A percentile compares a stretch with the other conserved stretches of the same genome.
Evolutionary conservation across 23 red algal genomes (phyloP).

Genomic region (Pyropia haitanensis): DNA sequence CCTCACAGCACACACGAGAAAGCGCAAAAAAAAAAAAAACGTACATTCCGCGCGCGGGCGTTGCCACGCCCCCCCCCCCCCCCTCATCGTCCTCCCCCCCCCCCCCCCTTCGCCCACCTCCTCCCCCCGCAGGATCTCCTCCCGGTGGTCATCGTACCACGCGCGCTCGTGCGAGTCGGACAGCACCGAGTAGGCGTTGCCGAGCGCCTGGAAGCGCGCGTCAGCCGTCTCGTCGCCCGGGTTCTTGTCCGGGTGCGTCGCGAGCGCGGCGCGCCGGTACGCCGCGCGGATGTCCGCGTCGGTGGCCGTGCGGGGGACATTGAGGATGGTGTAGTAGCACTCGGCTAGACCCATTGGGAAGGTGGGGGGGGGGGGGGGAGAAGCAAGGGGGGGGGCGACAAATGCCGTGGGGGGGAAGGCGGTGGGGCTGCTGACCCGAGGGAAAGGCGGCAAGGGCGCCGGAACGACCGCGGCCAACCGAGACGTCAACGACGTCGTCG

Average conservation of each 20-base stretch:
- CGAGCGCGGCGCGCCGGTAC: slow-evolving; percentile 57
- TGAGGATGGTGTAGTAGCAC: slow-evolving; percentile 82
- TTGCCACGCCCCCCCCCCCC: too few relatives aligned
- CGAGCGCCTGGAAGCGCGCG: slow-evolving; percentile 67
- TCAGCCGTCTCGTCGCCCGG: slow-evolving; percentile 46
- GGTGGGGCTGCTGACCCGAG: too few relatives aligned
- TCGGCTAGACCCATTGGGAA: not conserved
- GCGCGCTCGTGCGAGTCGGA: slow-evolving; percentile 91
- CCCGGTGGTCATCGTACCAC: slow-evolving; percentile 94
- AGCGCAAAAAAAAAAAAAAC: not conserved
- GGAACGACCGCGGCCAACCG: too few relatives aligned
- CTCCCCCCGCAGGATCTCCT: slow-evolving; percentile 78
- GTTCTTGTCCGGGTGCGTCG: slow-evolving; percentile 93
- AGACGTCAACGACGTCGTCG: too few relatives aligned
- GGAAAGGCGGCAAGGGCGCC: too few relatives aligned
- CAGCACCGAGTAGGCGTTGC: slow-evolving; percentile 80
- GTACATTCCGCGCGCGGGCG: not conserved
- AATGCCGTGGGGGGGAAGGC: too few relatives aligned
- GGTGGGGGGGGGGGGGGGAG: too few relatives aligned
- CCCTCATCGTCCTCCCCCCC: slow-evolving; percentile 13
- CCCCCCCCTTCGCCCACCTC: slow-evolving; percentile 7
- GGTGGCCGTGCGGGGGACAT: slow-evolving; percentile 52
- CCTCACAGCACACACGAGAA: too few relatives aligned
- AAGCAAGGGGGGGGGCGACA: too few relatives aligned
- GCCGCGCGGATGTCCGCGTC: slow-evolving; percentile 76